Evolutionary conservation across 83 land plant species (phyloP), one percentile per base, ranked within the genome.

Genomic region (Thuja plicata): DNA sequence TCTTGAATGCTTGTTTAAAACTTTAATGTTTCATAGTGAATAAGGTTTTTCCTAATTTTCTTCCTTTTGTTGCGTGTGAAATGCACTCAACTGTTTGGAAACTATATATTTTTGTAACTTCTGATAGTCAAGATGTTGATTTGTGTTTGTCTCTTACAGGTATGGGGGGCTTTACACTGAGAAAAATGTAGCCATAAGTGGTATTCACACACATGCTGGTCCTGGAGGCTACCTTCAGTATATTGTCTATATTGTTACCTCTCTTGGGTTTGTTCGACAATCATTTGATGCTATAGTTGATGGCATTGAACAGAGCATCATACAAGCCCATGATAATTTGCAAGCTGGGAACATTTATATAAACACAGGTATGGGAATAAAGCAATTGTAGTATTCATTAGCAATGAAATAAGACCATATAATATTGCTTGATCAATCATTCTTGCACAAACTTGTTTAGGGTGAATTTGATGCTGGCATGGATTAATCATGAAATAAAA

Each of bases 141-240:
- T 34, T 9, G 30, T 82, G 41, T 82, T 82, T 88, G 43, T 54
- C 86, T 43, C 84, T 13, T n/a, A 70, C 90, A 96, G 97, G 91
- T 96, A 92, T 89, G 98, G 97, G 40, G 92, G 89, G 54, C 57
- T 95, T 77, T 97, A 97, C 89, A 93, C 73, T 50, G 95, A 94
- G 90, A 90, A 94, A 54, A 95, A 95, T 87, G 92, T 97, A 52
- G 95, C 94, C 8, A 95, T 97, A 40, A 97, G 98, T 92, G 98
- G 98, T 17, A 97, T 90, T 16, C 98, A 97, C 87, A 97, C 96
- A 2, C 97, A 97, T 90, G 93, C 98, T 35, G 98, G 97, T 37
- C 98, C 98, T 41, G 98, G 97, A 30, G 97, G 98, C 6, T 97
- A 94, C 85, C 86, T 95, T 87, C 98, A 97, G 91, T 95, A 97